Percentiles rank a stretch among this genome's conserved stretches.
Conservation (phyloP, 441 rosid genomes). For the Hura crepitans region DNA sequence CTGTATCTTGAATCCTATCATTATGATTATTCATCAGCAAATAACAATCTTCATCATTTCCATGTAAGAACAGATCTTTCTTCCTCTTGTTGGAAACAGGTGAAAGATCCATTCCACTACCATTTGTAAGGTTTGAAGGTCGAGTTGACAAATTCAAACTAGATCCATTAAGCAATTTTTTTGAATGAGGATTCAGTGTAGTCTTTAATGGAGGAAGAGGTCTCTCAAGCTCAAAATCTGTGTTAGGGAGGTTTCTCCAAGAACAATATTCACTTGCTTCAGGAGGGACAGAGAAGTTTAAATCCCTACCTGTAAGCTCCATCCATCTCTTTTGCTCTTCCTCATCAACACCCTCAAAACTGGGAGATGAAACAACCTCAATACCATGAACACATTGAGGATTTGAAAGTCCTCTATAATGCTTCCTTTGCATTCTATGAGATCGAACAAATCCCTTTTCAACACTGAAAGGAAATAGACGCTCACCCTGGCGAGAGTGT, state of each 20-base stretch:
- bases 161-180: conserved; percentile 55
- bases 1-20: conserved; percentile 43
- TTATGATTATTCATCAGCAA: conserved; percentile 30
- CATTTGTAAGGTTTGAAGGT: conserved; percentile 43
- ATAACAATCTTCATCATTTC: conserved; percentile 45
- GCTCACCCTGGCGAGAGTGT: conserved; percentile 83
- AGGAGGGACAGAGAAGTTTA: conserved; percentile 49
- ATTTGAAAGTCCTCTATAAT: conserved; percentile 89
- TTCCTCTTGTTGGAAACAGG: conserved; percentile 44
- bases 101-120: conserved; percentile 39
- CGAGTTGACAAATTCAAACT: conserved; percentile 62
- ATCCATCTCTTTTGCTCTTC: conserved; percentile 63
- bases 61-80: conserved; percentile 45
- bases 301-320: conserved; percentile 67
- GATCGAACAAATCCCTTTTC: conserved; percentile 88
- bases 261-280: conserved; percentile 72
- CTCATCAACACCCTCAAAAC: conserved; percentile 52
- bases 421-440: conserved; percentile 93
- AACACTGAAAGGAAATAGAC: conserved; percentile 73
- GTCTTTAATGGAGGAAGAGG: conserved; percentile 27
- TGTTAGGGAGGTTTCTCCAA: conserved; percentile 66
- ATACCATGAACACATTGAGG: conserved; percentile 91
- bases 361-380: conserved; percentile 64
- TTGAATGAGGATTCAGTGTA: conserved; percentile 7
- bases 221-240: conserved; percentile 62